phyloP scores from a whole-genome alignment of 2,329 filamentous ascomycete species.

The Ascocoryne sarcoides region DNA sequence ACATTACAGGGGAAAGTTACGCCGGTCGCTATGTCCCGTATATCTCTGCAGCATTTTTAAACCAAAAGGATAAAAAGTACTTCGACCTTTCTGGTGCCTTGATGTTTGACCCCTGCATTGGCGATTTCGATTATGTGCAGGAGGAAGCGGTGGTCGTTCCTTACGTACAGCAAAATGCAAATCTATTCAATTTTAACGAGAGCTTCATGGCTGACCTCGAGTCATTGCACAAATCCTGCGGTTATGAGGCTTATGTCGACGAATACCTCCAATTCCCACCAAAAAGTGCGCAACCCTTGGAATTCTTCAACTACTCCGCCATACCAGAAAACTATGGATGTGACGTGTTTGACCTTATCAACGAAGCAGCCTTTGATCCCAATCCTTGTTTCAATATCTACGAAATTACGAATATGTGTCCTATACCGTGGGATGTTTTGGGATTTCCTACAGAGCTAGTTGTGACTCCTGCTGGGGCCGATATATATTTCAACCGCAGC shows the following conservation, averaged over 20 bases:
- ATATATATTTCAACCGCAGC: not conserved
- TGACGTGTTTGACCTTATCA: slow-evolving; percentile 33
- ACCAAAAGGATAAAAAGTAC: slow-evolving; percentile 41
- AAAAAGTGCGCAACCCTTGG: slow-evolving; percentile 43
- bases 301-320: too few species aligned
- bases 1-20: slow-evolving; percentile 55
- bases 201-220: slow-evolving; percentile 40
- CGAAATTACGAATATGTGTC: slow-evolving; percentile 43
- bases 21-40: slow-evolving; percentile 38
- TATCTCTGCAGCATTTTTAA: slow-evolving; percentile 44
- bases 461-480: not conserved
- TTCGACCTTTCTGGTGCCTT: slow-evolving; percentile 48
- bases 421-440: slow-evolving; percentile 22
- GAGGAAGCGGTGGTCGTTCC: slow-evolving; percentile 30
- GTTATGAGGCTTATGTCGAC: slow-evolving; percentile 41
- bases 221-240: slow-evolving; percentile 37
- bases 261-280: slow-evolving; percentile 45
- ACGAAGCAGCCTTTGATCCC: slow-evolving; percentile 38
- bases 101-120: slow-evolving; percentile 18
- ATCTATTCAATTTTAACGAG: slow-evolving; percentile 44
- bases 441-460: slow-evolving; percentile 16
- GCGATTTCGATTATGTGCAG: slow-evolving; percentile 10
- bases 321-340: slow-evolving; percentile 13
- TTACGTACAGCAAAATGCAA: slow-evolving; percentile 39
- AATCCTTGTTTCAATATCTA: slow-evolving; percentile 60